These are phyloP conservation scores for Boletus pseudo-olivaceus DNA, from an alignment of 768 basidiomycete genomes.

Conservation along the genomic window DNA sequence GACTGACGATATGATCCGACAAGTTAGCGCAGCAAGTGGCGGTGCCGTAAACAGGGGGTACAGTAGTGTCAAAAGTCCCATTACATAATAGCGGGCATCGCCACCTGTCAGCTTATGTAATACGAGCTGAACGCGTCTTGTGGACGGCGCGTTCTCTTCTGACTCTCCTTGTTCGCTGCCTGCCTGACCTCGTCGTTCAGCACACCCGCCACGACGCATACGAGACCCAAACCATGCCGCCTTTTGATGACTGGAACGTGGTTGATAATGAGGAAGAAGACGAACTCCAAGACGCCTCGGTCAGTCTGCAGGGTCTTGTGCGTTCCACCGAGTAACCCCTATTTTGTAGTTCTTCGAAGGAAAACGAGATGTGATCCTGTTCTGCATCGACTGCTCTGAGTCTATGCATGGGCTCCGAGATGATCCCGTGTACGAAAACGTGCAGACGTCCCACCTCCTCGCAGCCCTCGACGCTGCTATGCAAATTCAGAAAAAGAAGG, in stretches of 20 bases:
- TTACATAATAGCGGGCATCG: too few species aligned
- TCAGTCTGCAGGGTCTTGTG: slow-evolving; percentile 29
- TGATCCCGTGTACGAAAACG: slow-evolving; percentile 60
- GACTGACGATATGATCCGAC: not conserved
- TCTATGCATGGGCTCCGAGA: slow-evolving; percentile 80
- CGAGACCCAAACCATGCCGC: slow-evolving; percentile 42
- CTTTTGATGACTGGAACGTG: slow-evolving; percentile 79
- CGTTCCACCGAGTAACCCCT: slow-evolving; percentile 9
- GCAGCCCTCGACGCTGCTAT: slow-evolving; percentile 79
- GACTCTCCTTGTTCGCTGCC: slow-evolving; percentile 1
- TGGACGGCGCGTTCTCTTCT: not conserved
- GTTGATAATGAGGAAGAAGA: slow-evolving; percentile 81
- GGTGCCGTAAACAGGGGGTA: slow-evolving; percentile 3
- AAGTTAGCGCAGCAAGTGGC: not conserved
- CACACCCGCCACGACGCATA: not conserved
- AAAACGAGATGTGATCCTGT: slow-evolving; percentile 85
- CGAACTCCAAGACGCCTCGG: slow-evolving; percentile 70
- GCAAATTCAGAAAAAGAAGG: slow-evolving; percentile 87
- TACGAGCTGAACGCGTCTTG: too few species aligned
- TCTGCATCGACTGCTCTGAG: slow-evolving; percentile 90
- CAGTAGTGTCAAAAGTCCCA: too few species aligned
- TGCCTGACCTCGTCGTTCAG: not conserved
- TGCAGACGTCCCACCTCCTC: slow-evolving; percentile 72
- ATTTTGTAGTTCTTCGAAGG: slow-evolving; percentile 58
- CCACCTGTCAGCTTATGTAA: too few species aligned